Percentiles rank a stretch among this genome's conserved stretches.
Conservation (phyloP, 768 basidiomycete species). For the Saitozyma sp. region DNA sequence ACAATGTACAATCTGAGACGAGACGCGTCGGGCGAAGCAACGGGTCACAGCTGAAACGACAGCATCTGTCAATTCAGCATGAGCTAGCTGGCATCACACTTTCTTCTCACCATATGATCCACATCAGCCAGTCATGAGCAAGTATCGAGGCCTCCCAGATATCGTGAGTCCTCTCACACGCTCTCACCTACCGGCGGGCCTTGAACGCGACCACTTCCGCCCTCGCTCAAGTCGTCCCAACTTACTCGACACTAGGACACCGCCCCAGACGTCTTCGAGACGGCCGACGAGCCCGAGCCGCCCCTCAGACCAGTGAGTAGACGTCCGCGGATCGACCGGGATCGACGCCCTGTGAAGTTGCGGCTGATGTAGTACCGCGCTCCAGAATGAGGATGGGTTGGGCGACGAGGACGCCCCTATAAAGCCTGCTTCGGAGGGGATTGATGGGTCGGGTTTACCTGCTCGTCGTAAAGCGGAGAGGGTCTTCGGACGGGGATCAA, state of each 20-base stretch:
- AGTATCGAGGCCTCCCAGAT: constrained; percentile 51
- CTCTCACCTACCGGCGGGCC: too few species aligned
- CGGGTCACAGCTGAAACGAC: too few species aligned
- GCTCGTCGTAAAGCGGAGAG: constrained; percentile 32
- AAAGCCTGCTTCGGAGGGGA: constrained; percentile 19
- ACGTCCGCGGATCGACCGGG: too few species aligned
- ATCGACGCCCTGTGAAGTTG: neutral
- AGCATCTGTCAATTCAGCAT: too few species aligned
- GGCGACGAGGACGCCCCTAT: constrained; percentile 22
- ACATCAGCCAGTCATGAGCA: constrained; percentile 24
- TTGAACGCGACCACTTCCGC: neutral
- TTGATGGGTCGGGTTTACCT: constrained; percentile 35
- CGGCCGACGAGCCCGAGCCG: constrained; percentile 44
- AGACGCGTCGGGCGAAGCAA: too few species aligned
- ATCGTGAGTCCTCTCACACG: constrained; percentile 39
- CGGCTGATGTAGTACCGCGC: neutral
- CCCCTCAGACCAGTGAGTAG: constrained; percentile 31
- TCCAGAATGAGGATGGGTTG: constrained; percentile 25
- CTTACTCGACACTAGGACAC: constrained; percentile 42
- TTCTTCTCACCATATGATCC: too few species aligned
- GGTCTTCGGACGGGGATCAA: constrained; percentile 36
- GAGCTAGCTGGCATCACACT: too few species aligned
- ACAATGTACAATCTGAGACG: too few species aligned
- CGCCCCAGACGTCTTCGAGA: constrained; percentile 52
- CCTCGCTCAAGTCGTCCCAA: neutral